Percentiles rank a stretch among this genome's conserved stretches.
phyloP scores from a whole-genome alignment of 2,329 filamentous ascomycete species.

The Chrysoporthe puriensis region DNA sequence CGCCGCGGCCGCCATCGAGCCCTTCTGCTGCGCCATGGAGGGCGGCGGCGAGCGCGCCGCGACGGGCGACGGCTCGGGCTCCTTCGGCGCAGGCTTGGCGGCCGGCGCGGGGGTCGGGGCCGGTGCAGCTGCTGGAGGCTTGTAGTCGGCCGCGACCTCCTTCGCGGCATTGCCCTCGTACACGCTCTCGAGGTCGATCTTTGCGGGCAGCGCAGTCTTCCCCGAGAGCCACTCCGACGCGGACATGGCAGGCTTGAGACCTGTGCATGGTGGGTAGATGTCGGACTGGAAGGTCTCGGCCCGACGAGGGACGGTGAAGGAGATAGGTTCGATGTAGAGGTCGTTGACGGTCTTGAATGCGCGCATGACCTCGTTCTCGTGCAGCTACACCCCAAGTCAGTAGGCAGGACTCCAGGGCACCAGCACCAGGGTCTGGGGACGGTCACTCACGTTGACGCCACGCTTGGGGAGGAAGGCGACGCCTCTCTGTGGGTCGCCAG shows the following conservation, averaged over 20 bases:
- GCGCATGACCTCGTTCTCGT: slow-evolving; percentile 95
- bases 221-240: slow-evolving; percentile 84
- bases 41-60: slow-evolving; percentile 58
- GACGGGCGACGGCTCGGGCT: slow-evolving; percentile 57
- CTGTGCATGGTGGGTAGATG: slow-evolving; percentile 87
- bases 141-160: slow-evolving; percentile 74
- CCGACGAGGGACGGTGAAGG: slow-evolving; percentile 92
- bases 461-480: slow-evolving; percentile 94
- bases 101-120: slow-evolving; percentile 48
- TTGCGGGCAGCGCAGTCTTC: slow-evolving; percentile 81
- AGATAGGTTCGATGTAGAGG: slow-evolving; percentile 90
- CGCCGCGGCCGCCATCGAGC: slow-evolving; percentile 82
- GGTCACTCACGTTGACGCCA: slow-evolving; percentile 75
- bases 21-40: slow-evolving; percentile 81
- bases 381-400: slow-evolving; percentile 57
- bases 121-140: slow-evolving; percentile 54
- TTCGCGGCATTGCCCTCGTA: slow-evolving; percentile 83
- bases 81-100: slow-evolving; percentile 55
- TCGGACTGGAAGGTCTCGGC: slow-evolving; percentile 96
- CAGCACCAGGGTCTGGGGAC: neutral
- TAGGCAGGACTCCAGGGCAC: slow-evolving; percentile 4
- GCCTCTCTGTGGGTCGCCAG: slow-evolving; percentile 90
- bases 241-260: slow-evolving; percentile 78
- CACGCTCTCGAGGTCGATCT: slow-evolving; percentile 90
- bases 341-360: slow-evolving; percentile 98